A percentile compares a stretch with the other conserved stretches of the same genome.
Evolutionary conservation across 2,329 filamentous ascomycete species (phyloP).

Genomic region (Cryphonectria carpinicola): DNA sequence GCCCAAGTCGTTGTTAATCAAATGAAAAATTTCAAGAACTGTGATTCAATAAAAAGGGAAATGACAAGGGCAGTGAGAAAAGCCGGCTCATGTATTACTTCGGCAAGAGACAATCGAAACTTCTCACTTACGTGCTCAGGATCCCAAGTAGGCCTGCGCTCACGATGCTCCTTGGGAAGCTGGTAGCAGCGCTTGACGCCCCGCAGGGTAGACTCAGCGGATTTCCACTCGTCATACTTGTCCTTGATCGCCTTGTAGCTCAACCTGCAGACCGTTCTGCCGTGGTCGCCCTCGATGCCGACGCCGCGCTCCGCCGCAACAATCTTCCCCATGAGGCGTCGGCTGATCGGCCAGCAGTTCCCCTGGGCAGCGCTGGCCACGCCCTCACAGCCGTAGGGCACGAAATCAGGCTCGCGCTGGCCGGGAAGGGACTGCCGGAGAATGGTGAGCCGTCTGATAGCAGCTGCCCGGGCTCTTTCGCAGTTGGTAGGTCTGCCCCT

Average conservation of each 20-base stretch:
- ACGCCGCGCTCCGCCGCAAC: conserved; percentile 8
- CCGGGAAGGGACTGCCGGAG: background rate
- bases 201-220: conserved; percentile 11
- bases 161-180: conserved; percentile 16
- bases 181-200: conserved; percentile 4
- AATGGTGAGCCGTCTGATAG: too few species aligned
- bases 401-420: background rate
- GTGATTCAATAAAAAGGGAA: background rate
- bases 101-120: background rate
- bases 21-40: too few species aligned
- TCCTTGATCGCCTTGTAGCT: conserved; percentile 7
- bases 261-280: background rate
- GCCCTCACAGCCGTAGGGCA: conserved; percentile 1
- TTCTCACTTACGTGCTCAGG: conserved; percentile 11
- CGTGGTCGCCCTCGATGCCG: too few species aligned
- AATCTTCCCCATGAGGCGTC: conserved; percentile 3
- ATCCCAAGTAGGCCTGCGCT: conserved; percentile 15
- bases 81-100: too few species aligned
- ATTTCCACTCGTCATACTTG: conserved; percentile 10
- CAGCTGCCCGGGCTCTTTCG: background rate
- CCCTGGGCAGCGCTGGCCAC: conserved; percentile 12
- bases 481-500: background rate
- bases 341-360: conserved; percentile 12
- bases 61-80: too few species aligned
- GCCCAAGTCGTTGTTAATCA: too few species aligned